A percentile compares a stretch with the other conserved stretches of the same genome.
Evolutionary conservation across 192 early-diverging fungal genomes (phyloP).

Genomic region (Haplosporangium gracile): DNA sequence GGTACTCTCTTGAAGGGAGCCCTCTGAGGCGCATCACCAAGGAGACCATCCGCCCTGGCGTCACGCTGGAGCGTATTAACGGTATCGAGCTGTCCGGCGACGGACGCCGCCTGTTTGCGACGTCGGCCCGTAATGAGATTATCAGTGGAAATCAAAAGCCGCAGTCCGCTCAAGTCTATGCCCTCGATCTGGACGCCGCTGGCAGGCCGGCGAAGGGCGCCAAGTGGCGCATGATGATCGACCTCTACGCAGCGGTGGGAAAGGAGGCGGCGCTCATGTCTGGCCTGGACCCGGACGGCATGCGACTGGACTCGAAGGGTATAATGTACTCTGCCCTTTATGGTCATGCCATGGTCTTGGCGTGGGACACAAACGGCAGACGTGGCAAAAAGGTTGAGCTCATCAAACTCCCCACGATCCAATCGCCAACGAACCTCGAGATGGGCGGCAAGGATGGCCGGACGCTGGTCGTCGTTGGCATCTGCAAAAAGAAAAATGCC

Average conservation of each 20-base stretch:
- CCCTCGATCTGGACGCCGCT: constrained; percentile 22
- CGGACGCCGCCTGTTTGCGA: constrained; percentile 24
- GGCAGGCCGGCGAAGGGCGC: constrained; percentile 13
- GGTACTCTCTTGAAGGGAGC: constrained; percentile 11
- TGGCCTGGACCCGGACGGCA: constrained; percentile 26
- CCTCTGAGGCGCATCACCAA: constrained; percentile 13
- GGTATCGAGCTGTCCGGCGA: constrained; percentile 21
- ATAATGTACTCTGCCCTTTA: constrained; percentile 30
- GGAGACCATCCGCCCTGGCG: constrained; percentile 5
- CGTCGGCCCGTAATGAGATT: constrained; percentile 23
- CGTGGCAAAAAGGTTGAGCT: constrained; percentile 24
- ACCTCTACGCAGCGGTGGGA: constrained; percentile 16
- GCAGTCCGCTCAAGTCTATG: constrained; percentile 24
- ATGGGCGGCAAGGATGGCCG: constrained; percentile 28
- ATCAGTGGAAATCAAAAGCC: constrained; percentile 14
- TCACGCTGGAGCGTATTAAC: constrained; percentile 24
- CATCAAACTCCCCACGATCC: constrained; percentile 19
- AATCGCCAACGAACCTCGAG: constrained; percentile 29
- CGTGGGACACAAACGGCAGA: constrained; percentile 23
- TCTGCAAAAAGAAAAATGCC: constrained; percentile 22
- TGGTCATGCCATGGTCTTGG: constrained; percentile 21
- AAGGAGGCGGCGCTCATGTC: constrained; percentile 15
- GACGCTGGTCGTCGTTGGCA: constrained; percentile 26
- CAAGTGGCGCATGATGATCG: constrained; percentile 30
- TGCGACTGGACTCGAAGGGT: constrained; percentile 31